Evolutionary conservation across 495 filamentous ascomycete genomes (phyloP), one percentile per base, ranked within the genome.

Genomic region (Aspergillus baeticus): DNA sequence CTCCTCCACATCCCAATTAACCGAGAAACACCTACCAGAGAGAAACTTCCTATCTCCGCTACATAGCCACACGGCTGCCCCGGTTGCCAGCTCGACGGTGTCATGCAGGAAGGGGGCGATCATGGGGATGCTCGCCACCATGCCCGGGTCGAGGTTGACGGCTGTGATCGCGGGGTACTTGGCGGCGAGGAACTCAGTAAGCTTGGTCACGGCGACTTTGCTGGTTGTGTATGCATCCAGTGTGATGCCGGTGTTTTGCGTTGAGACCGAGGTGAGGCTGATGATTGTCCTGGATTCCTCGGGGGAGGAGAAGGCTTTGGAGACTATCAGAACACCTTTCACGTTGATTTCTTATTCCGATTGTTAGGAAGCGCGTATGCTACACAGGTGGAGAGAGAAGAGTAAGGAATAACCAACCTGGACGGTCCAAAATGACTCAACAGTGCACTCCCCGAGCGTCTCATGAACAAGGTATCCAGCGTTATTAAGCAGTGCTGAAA

Each of bases 1-100:
- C 52, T 77, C 74, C 5, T 75, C 69, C 8, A 80, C 67, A 60
- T 76, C 69, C 78, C 75, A 82, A 34, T 79, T 76, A 5, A 61
- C 68, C 31, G 52, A 51, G 7, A 81, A 51, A 57, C 68, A 72
- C 48, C 74, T 59, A 0, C 77, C 77, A 18, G 63, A 72, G 44
- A 80, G 49, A 37, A 71, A 80, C 21, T 59, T 61, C 38, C 67
- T 68, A 52, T 75, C 59, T 34, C 65, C 63, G 15, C 65, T 71
- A 33, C 59, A 59, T 39, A 79, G 58, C 61, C 70, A 80, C n/a
- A 81, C 62, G 0, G 69, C 67, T 5, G 61, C 39, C 3, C 73
- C 74, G 6, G 66, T 73, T 8, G 69, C 66, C 21, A 80, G 58
- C 23, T 67, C 69, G 1, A 63, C 14, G 14, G 37, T 41, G 8